Evolutionary conservation across 768 basidiomycete species (phyloP).

Genomic region (Termitomyces sp.): DNA sequence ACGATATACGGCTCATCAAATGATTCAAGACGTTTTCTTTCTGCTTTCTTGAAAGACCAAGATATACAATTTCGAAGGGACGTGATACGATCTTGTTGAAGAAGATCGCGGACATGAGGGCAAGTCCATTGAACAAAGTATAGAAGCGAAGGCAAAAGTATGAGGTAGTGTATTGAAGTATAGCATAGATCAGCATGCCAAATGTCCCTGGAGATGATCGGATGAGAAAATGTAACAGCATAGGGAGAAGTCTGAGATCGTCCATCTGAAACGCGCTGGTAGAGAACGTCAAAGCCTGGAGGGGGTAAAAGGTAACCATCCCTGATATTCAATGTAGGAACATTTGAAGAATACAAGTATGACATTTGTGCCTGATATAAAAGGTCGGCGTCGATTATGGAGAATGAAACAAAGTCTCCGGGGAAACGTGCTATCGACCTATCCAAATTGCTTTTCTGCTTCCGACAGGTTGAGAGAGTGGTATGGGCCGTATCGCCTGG

Average conservation of each 20-base stretch:
- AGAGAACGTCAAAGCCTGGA: background rate
- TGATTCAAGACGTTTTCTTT: background rate
- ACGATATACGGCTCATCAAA: background rate
- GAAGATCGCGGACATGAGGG: background rate
- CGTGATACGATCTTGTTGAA: background rate
- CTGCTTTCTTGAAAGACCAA: background rate
- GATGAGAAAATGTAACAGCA: background rate
- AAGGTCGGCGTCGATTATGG: background rate
- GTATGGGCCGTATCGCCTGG: too few species aligned
- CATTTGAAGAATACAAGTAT: background rate
- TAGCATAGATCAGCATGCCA: background rate
- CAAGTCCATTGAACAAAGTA: background rate
- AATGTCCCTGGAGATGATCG: constrained; percentile 10
- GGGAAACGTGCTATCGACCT: background rate
- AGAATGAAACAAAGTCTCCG: background rate
- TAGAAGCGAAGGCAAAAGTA: background rate
- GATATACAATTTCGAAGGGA: background rate
- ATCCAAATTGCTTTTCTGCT: too few species aligned
- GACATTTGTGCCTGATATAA: background rate
- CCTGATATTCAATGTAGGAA: background rate
- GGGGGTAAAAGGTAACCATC: background rate
- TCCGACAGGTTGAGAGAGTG: background rate
- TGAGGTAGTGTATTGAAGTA: background rate
- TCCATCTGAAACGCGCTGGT: background rate
- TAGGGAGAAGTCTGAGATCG: background rate